phyloP scores from a whole-genome alignment of 177 flowering plant genomes.

The Vitis hybrid region DNA sequence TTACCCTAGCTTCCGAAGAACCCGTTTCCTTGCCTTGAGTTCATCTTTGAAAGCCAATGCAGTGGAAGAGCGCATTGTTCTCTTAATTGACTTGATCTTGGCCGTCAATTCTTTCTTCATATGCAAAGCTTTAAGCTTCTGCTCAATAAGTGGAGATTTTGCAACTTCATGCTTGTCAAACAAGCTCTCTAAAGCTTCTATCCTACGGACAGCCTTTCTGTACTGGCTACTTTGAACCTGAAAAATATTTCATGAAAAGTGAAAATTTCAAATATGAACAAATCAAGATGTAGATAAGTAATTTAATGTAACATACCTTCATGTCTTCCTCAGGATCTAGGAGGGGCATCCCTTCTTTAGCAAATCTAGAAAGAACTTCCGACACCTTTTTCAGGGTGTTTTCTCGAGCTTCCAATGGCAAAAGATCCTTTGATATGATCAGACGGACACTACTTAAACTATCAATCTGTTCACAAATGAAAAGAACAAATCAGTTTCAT shows the following conservation, averaged over 20 bases:
- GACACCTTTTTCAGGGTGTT: slow-evolving; percentile 79
- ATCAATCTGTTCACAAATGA: slow-evolving; percentile 50
- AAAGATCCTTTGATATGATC: slow-evolving; percentile 78
- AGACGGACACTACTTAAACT: slow-evolving; percentile 63
- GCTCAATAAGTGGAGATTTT: slow-evolving; percentile 77
- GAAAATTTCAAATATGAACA: slow-evolving; percentile 1
- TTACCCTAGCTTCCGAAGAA: slow-evolving; percentile 92
- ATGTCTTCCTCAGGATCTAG: slow-evolving; percentile 92
- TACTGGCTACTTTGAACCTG: slow-evolving; percentile 85
- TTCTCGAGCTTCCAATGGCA: slow-evolving; percentile 82
- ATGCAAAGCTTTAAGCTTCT: slow-evolving; percentile 78
- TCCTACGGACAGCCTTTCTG: slow-evolving; percentile 64
- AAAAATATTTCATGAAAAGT: slow-evolving; percentile 4
- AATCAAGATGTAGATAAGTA: neutral
- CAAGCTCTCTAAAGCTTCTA: slow-evolving; percentile 84
- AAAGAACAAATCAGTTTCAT: neutral
- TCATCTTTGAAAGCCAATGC: slow-evolving; percentile 96
- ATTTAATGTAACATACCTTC: slow-evolving; percentile 47
- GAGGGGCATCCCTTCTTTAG: slow-evolving; percentile 69
- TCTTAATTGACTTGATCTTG: slow-evolving; percentile 73
- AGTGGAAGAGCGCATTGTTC: slow-evolving; percentile 67
- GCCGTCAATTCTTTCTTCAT: slow-evolving; percentile 75
- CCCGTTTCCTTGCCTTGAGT: slow-evolving; percentile 90
- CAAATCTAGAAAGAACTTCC: slow-evolving; percentile 71
- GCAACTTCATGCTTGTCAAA: slow-evolving; percentile 79